These are phyloP conservation scores for Linaria vulgaris DNA, from an alignment of 257 asterid species.

Conservation along the genomic window DNA sequence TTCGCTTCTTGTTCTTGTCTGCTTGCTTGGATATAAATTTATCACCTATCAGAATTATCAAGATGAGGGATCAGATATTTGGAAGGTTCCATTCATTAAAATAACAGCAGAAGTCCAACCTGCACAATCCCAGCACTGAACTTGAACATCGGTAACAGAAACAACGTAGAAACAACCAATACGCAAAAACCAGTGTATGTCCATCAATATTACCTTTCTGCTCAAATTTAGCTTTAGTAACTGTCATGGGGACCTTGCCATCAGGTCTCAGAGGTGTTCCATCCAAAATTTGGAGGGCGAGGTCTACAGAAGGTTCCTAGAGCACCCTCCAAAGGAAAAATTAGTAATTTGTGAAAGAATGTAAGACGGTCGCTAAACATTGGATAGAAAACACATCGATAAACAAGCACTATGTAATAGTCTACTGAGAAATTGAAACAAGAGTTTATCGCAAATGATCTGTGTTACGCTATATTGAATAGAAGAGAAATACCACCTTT, in stretches of 20 bases:
- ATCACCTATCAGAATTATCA: slow-evolving; percentile 49
- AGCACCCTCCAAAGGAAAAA: slow-evolving; percentile 17
- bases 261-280: slow-evolving; percentile 82
- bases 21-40: slow-evolving; percentile 74
- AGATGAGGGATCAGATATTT: neutral
- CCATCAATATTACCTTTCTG: slow-evolving; percentile 67
- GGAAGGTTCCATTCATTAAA: slow-evolving; percentile 23
- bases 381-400: slow-evolving; percentile 1
- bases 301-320: slow-evolving; percentile 95
- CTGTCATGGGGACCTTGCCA: slow-evolving; percentile 72
- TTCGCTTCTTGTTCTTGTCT: slow-evolving; percentile 88
- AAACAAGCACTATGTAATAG: slow-evolving; percentile 3
- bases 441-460: too few relatives aligned
- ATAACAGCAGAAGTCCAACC: slow-evolving; percentile 8
- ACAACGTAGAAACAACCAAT: slow-evolving; percentile 16
- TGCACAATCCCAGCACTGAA: slow-evolving; percentile 3
- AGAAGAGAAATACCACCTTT: too few relatives aligned
- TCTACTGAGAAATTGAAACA: slow-evolving; percentile 11
- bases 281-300: slow-evolving; percentile 82
- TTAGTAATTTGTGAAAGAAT: neutral
- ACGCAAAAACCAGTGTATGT: slow-evolving; percentile 2
- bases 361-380: slow-evolving; percentile 17
- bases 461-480: too few relatives aligned
- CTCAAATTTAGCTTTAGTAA: slow-evolving; percentile 81
- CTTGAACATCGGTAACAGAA: slow-evolving; percentile 1